phyloP scores from a whole-genome alignment of 139 green algal species.

The Diplosphaera chodatii region DNA sequence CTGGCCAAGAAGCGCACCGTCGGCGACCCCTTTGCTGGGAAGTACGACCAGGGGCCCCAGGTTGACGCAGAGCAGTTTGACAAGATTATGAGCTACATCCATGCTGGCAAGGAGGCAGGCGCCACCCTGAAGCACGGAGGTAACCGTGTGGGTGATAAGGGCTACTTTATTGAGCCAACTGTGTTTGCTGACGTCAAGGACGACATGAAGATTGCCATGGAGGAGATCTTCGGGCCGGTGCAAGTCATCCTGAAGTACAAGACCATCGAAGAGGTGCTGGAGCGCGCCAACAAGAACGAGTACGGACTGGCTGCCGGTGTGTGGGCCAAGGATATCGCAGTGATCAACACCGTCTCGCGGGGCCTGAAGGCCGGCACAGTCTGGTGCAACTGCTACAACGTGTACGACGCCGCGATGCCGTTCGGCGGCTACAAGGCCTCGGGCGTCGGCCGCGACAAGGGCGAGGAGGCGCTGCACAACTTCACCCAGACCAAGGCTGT shows the following conservation, averaged over 20 bases:
- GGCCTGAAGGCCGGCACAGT: constrained; percentile 46
- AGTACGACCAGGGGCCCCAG: constrained; percentile 61
- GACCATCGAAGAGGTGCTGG: constrained; percentile 60
- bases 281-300: constrained; percentile 52
- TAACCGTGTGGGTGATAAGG: constrained; percentile 33
- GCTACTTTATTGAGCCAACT: constrained; percentile 68
- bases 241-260: constrained; percentile 64
- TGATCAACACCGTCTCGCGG: constrained; percentile 51
- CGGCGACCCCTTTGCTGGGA: constrained; percentile 59
- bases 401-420: constrained; percentile 13
- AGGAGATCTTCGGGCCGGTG: constrained; percentile 54
- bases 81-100: constrained; percentile 54
- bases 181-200: constrained; percentile 58
- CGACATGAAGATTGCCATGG: constrained; percentile 24
- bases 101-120: constrained; percentile 38
- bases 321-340: constrained; percentile 52
- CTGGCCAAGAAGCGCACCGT: constrained; percentile 35
- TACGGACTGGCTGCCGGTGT: constrained; percentile 69
- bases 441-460: constrained; percentile 63
- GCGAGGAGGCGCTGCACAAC: constrained; percentile 37
- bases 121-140: constrained; percentile 29
- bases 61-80: constrained; percentile 50
- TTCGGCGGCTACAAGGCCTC: constrained; percentile 60
- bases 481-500: neutral
- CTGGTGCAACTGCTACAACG: no score